Evolutionary conservation across 495 filamentous ascomycete species (phyloP).

Genomic region (Aspergillus biplanus): DNA sequence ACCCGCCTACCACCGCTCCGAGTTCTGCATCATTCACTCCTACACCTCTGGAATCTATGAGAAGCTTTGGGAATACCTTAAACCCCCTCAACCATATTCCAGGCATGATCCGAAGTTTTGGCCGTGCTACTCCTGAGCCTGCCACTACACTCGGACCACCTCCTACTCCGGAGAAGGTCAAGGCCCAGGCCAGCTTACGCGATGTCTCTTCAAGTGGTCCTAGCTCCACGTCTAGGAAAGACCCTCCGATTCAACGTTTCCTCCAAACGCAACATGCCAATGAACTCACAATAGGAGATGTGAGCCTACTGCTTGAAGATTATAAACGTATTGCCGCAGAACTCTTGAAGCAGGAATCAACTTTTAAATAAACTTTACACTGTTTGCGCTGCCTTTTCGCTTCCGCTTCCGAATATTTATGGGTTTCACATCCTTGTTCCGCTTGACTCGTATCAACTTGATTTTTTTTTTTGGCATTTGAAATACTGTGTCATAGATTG

Average conservation of each 20-base stretch:
- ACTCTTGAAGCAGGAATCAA: slow-evolving; percentile 42
- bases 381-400: not conserved
- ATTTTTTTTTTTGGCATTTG: slow-evolving; percentile 1
- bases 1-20: slow-evolving; percentile 29
- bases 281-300: slow-evolving; percentile 81
- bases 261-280: slow-evolving; percentile 75
- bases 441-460: not conserved
- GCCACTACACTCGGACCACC: slow-evolving; percentile 28
- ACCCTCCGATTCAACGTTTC: slow-evolving; percentile 78
- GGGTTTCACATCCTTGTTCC: not conserved
- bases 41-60: slow-evolving; percentile 76
- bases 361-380: slow-evolving; percentile 14
- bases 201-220: slow-evolving; percentile 25
- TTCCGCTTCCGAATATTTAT: not conserved
- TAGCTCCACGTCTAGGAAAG: slow-evolving; percentile 51
- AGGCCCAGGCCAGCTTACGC: slow-evolving; percentile 30
- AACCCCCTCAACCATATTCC: slow-evolving; percentile 82
- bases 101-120: slow-evolving; percentile 77
- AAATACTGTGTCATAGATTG: slow-evolving; percentile 9
- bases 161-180: slow-evolving; percentile 35
- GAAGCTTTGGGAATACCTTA: slow-evolving; percentile 78
- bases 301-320: slow-evolving; percentile 79
- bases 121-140: slow-evolving; percentile 55
- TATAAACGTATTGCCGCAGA: slow-evolving; percentile 76
- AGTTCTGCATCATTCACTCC: slow-evolving; percentile 35